Conservation (phyloP, 257 asterid genomes). For the Solanum lycopersicoides region DNA sequence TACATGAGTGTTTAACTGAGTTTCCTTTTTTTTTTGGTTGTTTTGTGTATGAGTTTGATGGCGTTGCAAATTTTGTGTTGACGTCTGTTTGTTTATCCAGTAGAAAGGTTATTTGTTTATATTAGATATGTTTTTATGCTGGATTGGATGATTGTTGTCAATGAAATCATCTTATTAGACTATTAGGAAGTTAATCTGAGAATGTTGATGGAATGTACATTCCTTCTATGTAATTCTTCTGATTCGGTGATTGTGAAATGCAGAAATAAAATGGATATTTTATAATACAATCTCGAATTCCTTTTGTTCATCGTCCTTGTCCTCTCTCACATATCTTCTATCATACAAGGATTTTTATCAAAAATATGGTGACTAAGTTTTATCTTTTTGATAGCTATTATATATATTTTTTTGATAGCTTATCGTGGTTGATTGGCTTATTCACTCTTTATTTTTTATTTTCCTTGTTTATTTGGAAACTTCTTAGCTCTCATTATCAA, state of each 20-base stretch:
- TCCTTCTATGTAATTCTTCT: neutral
- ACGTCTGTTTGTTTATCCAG: neutral
- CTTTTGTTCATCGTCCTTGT: neutral
- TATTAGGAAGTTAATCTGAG: neutral
- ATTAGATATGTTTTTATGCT: neutral
- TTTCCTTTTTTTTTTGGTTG: neutral
- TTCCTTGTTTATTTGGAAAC: neutral
- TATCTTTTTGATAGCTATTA: neutral
- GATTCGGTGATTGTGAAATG: neutral
- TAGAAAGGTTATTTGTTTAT: neutral
- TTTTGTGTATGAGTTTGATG: neutral
- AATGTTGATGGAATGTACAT: neutral
- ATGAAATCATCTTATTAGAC: neutral
- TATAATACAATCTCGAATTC: neutral
- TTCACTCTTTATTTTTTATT: neutral
- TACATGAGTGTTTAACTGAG: neutral
- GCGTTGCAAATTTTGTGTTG: neutral
- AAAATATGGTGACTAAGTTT: neutral
- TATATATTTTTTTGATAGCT: neutral
- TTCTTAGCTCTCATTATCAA: conserved; percentile 18
- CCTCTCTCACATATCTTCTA: neutral
- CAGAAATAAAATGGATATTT: neutral
- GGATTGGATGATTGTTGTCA: neutral
- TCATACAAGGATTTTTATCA: neutral
- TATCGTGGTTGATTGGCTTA: neutral